Base-by-base conservation (phyloP, 1,284 basidiomycete species). In the Leccinum brunneo-olivaceum region DNA sequence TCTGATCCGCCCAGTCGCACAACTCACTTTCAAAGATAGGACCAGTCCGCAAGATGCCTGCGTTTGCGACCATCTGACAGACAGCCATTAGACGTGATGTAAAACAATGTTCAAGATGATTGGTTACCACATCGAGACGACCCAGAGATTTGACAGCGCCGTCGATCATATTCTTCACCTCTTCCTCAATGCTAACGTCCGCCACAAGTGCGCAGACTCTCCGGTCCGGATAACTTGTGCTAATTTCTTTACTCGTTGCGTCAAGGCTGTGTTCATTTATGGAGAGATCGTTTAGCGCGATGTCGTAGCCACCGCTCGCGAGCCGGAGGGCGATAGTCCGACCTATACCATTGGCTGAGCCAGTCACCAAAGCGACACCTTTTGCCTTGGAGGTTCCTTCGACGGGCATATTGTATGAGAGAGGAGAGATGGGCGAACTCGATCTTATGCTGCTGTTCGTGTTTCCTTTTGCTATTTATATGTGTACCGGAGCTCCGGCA, bases 61-160 rank as follows among this genome's bases (percentile, higher is more conserved):
- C 67, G 24, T 68, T 70, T 1, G 69, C 66, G 6, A 70, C 48
- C 62, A 69, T 63, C 66, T 67, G 35, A 23, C 2, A 11, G 5
- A 28, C 21, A 21, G 8, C 6, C 11, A 16, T 45, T 15, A 29
- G 28, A 16, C 4, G 18, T 2, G 15, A 27, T 6, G 14, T n/a
- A 1, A 29, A 7, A 24, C 8, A 14, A 21, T 12, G 12, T 21
- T 20, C n/a, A 8, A 9, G 29, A 15, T 2, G 14, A 47, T 6
- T 14, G 53, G 63, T 43, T 44, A 70, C 68, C 37, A 70, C 62
- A 41, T 70, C 62, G 10, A 71, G 50, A 11, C 58, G 51, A 1
- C 68, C 71, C 20, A 69, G 50, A 8, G 53, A 37, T 34, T 53
- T 37, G 1, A 68, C 64, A 2, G 53, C 48, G 7, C 47, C 50